Evolutionary conservation across 495 filamentous ascomycete genomes (phyloP).

Genomic region (Neurospora sp.): DNA sequence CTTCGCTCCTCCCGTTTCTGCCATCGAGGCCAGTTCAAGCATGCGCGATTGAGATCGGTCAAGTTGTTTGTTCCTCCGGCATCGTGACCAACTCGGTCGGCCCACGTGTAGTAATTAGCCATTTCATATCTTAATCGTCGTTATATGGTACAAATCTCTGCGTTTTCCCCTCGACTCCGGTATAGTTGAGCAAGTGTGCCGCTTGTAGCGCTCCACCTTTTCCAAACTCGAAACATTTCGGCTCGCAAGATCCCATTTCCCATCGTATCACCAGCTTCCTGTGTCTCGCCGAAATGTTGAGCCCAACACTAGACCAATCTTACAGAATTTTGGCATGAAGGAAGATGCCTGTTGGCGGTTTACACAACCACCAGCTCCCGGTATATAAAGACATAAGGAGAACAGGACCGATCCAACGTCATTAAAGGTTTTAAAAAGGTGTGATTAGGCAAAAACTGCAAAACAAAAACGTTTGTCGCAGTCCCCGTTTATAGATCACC

Average conservation of each 20-base stretch:
- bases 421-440: neutral
- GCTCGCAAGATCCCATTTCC: neutral
- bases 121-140: neutral
- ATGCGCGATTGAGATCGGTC: neutral
- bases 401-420: neutral
- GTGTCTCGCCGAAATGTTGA: neutral
- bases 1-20: neutral
- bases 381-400: neutral
- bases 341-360: neutral
- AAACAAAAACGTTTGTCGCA: neutral
- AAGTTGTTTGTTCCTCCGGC: neutral
- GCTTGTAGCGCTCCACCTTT: neutral
- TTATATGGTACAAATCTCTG: neutral
- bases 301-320: slow-evolving; percentile 5
- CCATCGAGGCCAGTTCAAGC: neutral
- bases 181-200: neutral
- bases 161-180: neutral
- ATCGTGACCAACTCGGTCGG: neutral
- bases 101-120: neutral
- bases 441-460: slow-evolving; percentile 1
- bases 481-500: neutral
- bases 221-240: neutral
- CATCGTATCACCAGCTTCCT: neutral
- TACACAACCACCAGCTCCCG: neutral
- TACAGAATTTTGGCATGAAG: neutral